Evolutionary conservation across 192 early-diverging fungal species (phyloP).

Genomic region (Coemansia sp.): DNA sequence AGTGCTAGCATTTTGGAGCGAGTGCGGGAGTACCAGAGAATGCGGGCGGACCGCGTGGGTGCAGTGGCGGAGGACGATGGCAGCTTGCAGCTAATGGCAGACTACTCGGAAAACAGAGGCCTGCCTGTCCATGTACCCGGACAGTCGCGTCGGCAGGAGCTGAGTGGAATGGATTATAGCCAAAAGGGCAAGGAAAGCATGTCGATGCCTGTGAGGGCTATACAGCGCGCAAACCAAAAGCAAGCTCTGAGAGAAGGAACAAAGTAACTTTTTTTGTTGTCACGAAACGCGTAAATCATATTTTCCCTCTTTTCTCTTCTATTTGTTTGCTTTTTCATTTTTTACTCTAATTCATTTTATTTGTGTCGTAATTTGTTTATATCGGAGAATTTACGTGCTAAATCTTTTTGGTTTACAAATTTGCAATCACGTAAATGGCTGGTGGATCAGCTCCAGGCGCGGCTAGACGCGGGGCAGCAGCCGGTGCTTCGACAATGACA

Average conservation of each 20-base stretch:
- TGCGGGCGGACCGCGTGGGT: slow-evolving; percentile 43
- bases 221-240: slow-evolving; percentile 38
- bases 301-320: background rate
- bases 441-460: slow-evolving; percentile 15
- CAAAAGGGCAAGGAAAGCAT: slow-evolving; percentile 11
- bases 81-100: slow-evolving; percentile 34
- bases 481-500: slow-evolving; percentile 13
- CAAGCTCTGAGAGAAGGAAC: background rate
- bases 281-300: slow-evolving; percentile 6
- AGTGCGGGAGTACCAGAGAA: slow-evolving; percentile 44
- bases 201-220: slow-evolving; percentile 35
- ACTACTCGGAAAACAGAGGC: slow-evolving; percentile 17
- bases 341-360: background rate
- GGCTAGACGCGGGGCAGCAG: slow-evolving; percentile 32
- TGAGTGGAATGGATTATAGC: slow-evolving; percentile 16
- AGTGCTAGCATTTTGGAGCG: slow-evolving; percentile 29
- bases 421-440: slow-evolving; percentile 13
- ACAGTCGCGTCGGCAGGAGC: slow-evolving; percentile 12
- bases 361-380: background rate
- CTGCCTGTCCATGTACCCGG: background rate
- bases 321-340: background rate
- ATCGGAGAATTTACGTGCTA: background rate
- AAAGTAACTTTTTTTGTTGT: background rate
- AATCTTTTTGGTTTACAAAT: background rate
- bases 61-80: slow-evolving; percentile 47